Evolutionary conservation across 495 filamentous ascomycete species (phyloP), one percentile per base, ranked within the genome.

Genomic region (Penicillium canariense): DNA sequence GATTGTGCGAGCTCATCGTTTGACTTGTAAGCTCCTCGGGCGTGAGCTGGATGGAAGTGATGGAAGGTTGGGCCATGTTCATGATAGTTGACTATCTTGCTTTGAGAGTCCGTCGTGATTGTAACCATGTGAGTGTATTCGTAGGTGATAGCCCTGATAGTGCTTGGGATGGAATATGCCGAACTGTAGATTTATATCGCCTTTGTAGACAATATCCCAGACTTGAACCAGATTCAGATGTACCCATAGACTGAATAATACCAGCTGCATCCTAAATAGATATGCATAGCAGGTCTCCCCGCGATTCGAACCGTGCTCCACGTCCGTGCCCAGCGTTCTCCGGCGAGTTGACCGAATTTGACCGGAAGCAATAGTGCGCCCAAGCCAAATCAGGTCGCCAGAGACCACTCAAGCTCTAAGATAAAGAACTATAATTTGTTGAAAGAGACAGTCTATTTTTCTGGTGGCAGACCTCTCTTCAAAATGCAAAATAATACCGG

Each of bases 1-100:
- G 65, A 52, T 79, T 80, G 31, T 72, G 68, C 3, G 71, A 60
- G 28, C 39, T 48, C 8, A 77, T 57, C 43, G 52, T 48, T 38
- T 59, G 48, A 20, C 44, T 54, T n/a, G 48, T n/a, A n/a, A 62
- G 54, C 26, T 67, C 64, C 1, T 52, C 10, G 10, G 55, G 44
- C 4, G 43, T 56, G 15, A 63, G 55, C 17, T 66, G 47, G 45
- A 64, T 50, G 27, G 50, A 32, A 5, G 46, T 60, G 38, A 64
- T 20, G 0, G 23, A 26, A n/a, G 23, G 10, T n/a, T 25, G 42
- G 42, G 42, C 8, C 42, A 45, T 45, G 14, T 35, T 35, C n/a
- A n/a, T n/a, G 14, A n/a, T 15, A 15, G 32, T 35, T n/a, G 4
- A 15, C 6, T n/a, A 5, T 35, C 14, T 35, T 35, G 32, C 2